Base-by-base conservation (phyloP, 495 filamentous ascomycete genomes). In the Tetracladium marchalianum region DNA sequence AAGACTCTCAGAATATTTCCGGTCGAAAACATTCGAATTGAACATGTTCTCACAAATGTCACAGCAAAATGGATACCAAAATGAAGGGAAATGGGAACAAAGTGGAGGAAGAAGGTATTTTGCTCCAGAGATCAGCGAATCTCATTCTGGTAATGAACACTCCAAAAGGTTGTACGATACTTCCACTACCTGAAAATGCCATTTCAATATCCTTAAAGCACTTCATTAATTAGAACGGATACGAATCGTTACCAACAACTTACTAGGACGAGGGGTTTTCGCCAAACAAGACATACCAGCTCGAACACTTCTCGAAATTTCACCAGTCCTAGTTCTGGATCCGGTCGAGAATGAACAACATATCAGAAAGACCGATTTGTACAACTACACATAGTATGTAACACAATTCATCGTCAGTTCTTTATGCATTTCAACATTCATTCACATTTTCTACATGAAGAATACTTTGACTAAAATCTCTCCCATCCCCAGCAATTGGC, bases 361-460 rank as follows among this genome's bases (percentile, higher is more conserved):
- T 56, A 62, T 76, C 31, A 61, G 60, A 35, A 60, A 71, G n/a
- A 77, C 76, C 1, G 48, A 53, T 11, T 49, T 78, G 5, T 63
- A 70, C 52, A 67, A 78, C 61, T 79, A 80, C 51, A 79, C 71
- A 31, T 80, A 77, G 74, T 77, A 62, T 54, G 62, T 40, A 13
- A 54, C 31, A 46, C 39, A 40, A 13, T 31, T 31, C 12, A 32
- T 46, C 12, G n/a, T n/a, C 37, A 22, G 27, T 27, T 40, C 35
- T 17, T 39, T 10, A 49, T 40, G 16, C 19, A 32, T 11, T 27
- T 41, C 27, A 38, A 12, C 44, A 44, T 5, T 31, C 16, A 34
- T 50, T 11, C 1, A 34, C 41, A 36, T 11, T 24, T 32, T 7
- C 7, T 7, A 7, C 3, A 27, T 27, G 22, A 27, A n/a, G 4